Evolutionary conservation across 371 early-diverging fungal species (phyloP), one percentile per base, ranked within the genome.

Genomic region (Mucor circinelloides): DNA sequence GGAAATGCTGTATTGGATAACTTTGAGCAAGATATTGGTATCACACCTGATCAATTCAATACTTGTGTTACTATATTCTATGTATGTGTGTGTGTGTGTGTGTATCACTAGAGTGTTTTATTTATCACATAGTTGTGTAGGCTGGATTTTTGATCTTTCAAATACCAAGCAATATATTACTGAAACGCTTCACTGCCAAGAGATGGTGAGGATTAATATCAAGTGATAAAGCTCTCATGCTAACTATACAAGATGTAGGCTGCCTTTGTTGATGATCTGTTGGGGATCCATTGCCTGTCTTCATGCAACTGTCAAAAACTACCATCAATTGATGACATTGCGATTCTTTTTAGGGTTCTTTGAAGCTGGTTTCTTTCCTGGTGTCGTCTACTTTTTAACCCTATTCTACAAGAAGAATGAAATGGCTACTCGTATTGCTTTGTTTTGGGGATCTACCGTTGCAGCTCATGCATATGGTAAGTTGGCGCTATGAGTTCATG

Each of bases 1-100:
- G 82, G 82, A 13, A 82, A 82, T 61, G 82, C 82, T 55, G 82
- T 82, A 27, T 52, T 82, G 36, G 82, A 82, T 58, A 77, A 82
- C 57, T 82, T 82, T 76, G 82, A 82, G 66, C 59, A 79, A 32
- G 82, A 82, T 60, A 60, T 82, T 15, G 74, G 76, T 12, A 78
- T 82, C 28, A 78, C 80, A 55, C 82, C 78, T 60, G 80, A 76
- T 63, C 78, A 82, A 54, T 82, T 82, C 69, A 82, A 82, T 60
- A 73, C 74, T 1, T 79, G 77, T 64, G 78, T 82, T 2, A 82
- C 78, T 17, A 76, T 82, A 0, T 82, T 82, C n/a, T 82, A 82
- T 63, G 82, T 74, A 67, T 52, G 32, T 12, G 13, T 27, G 1
- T 17, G 17, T 6, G 10, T 40, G 0, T 40, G 17, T 40, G 4